phyloP scores from a whole-genome alignment of 768 basidiomycete genomes.

The Russula sp. region DNA sequence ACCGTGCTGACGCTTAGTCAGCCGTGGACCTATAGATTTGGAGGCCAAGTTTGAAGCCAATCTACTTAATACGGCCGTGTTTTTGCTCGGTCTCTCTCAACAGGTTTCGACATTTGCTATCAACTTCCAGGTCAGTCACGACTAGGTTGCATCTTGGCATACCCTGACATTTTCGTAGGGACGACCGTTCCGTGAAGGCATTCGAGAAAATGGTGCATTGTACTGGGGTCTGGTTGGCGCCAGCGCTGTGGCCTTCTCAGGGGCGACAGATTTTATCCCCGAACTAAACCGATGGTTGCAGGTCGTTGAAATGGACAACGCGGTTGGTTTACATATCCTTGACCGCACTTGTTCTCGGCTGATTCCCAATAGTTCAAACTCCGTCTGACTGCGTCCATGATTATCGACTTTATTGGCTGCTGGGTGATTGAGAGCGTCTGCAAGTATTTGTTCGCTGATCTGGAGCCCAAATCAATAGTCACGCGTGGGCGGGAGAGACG shows the following conservation, averaged over 20 bases:
- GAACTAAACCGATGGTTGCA: constrained; percentile 96
- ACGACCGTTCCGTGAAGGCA: constrained; percentile 96
- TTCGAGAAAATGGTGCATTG: constrained; percentile 89
- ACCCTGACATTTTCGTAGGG: constrained; percentile 42
- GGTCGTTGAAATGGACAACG: constrained; percentile 79
- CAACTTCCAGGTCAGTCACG: constrained; percentile 74
- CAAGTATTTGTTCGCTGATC: constrained; percentile 81
- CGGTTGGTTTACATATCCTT: constrained; percentile 46
- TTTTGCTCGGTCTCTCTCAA: constrained; percentile 89
- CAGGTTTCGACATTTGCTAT: constrained; percentile 98
- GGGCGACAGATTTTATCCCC: constrained; percentile 90
- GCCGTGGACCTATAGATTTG: constrained; percentile 73
- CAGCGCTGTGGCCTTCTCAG: constrained; percentile 84
- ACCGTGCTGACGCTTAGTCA: constrained; percentile 27
- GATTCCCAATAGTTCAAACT: constrained; percentile 64
- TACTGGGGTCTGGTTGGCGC: constrained; percentile 91
- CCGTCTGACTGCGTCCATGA: constrained; percentile 71
- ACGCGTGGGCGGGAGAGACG: constrained; percentile 77
- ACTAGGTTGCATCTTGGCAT: background rate
- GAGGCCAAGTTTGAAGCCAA: constrained; percentile 96
- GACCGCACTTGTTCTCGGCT: background rate
- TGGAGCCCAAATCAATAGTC: constrained; percentile 79
- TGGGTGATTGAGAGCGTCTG: constrained; percentile 76
- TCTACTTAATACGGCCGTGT: constrained; percentile 93
- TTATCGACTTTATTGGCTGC: constrained; percentile 83